Percentiles rank a stretch among this genome's conserved stretches.
Conservation (phyloP, 2,329 filamentous ascomycete genomes). For the Cladophialophora exuberans region DNA sequence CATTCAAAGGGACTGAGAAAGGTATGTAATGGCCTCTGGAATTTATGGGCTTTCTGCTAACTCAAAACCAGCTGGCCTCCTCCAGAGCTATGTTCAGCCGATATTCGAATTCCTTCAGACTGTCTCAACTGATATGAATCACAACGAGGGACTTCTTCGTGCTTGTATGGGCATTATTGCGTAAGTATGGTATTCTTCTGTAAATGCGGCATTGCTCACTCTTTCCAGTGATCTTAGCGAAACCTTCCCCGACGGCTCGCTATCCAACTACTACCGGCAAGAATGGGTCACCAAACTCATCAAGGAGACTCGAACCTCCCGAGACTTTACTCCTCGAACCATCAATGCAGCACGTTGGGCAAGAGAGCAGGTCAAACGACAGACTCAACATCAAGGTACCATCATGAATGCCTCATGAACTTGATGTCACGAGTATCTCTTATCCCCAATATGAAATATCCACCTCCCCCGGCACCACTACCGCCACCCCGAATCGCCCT, state of each 20-base stretch:
- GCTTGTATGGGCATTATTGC: slow-evolving; percentile 98
- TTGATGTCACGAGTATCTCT: slow-evolving; percentile 24
- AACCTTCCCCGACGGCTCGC: slow-evolving; percentile 87
- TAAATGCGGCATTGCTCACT: slow-evolving; percentile 41
- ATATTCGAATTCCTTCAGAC: slow-evolving; percentile 86
- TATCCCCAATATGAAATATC: slow-evolving; percentile 22
- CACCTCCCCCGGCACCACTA: slow-evolving; percentile 24
- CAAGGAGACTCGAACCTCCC: slow-evolving; percentile 87
- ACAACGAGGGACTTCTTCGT: slow-evolving; percentile 87
- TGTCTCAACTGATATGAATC: slow-evolving; percentile 80
- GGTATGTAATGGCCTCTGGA: slow-evolving; percentile 37
- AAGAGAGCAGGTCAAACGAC: slow-evolving; percentile 94
- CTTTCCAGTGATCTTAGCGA: slow-evolving; percentile 81
- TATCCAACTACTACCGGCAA: slow-evolving; percentile 79
- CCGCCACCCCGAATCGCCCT: slow-evolving; percentile 20
- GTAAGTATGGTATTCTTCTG: slow-evolving; percentile 60
- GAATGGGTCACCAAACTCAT: slow-evolving; percentile 91
- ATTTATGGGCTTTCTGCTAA: slow-evolving; percentile 12
- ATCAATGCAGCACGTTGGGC: slow-evolving; percentile 97
- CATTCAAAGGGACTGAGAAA: slow-evolving; percentile 73
- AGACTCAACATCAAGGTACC: slow-evolving; percentile 47
- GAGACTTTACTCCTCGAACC: slow-evolving; percentile 81
- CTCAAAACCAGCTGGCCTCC: slow-evolving; percentile 41
- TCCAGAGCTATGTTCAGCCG: slow-evolving; percentile 77
- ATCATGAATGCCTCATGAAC: slow-evolving; percentile 35